Conservation (phyloP, 305 asterid genomes). For the Nicotiana rustica region DNA sequence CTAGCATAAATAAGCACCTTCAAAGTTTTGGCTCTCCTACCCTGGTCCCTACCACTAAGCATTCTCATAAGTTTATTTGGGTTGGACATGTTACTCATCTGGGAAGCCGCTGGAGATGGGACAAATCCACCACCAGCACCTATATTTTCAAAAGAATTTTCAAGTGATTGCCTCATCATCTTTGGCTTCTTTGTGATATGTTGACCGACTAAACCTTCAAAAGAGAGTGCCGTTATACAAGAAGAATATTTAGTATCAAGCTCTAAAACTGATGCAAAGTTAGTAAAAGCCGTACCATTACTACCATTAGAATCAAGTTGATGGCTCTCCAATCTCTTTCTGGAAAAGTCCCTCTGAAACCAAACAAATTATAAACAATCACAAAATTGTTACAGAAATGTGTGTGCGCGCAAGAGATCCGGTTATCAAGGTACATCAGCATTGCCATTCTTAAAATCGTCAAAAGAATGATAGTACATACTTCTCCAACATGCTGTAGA, state of each 20-base stretch:
- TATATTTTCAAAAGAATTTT: conserved; percentile 69
- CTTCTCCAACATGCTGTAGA: conserved; percentile 23
- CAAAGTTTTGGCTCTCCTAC: conserved; percentile 65
- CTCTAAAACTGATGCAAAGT: conserved; percentile 28
- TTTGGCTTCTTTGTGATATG: conserved; percentile 72
- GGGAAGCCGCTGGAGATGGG: conserved; percentile 87
- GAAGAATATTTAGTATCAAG: conserved; percentile 34
- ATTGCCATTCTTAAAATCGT: conserved; percentile 29
- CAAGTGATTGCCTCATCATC: conserved; percentile 66
- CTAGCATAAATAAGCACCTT: conserved; percentile 60
- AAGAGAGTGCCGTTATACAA: conserved; percentile 40
- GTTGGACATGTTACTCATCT: conserved; percentile 77
- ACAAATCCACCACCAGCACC: conserved; percentile 63
- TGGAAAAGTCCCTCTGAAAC: conserved; percentile 69
- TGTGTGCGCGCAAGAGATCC: not conserved
- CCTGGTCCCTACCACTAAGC: conserved; percentile 80
- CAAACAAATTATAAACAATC: conserved; percentile 36
- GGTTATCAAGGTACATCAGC: conserved; percentile 11
- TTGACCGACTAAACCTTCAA: conserved; percentile 78
- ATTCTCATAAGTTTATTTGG: conserved; percentile 69
- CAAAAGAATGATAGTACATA: conserved; percentile 27
- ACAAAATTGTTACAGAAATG: not conserved
- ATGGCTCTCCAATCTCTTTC: conserved; percentile 68
- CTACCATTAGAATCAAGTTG: conserved; percentile 75
- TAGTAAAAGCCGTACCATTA: conserved; percentile 55